Evolutionary conservation across 768 basidiomycete genomes (phyloP).

Genomic region (Phylloporus rhodoxanthus): DNA sequence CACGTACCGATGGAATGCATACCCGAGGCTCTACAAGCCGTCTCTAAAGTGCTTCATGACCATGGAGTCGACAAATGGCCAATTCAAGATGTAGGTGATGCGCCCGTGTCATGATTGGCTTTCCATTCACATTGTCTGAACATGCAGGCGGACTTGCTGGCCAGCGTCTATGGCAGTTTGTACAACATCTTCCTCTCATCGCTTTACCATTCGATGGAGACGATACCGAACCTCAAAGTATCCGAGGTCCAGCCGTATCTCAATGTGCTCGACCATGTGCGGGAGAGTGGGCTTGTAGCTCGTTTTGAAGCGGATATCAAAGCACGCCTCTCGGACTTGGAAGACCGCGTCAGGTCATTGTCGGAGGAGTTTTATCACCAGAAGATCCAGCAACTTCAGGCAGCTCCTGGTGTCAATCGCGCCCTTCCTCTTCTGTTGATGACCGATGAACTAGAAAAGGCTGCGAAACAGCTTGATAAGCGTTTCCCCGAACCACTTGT

Average conservation of each 20-base stretch:
- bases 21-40: slow-evolving; percentile 76
- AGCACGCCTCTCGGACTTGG: slow-evolving; percentile 61
- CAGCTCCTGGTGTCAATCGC: slow-evolving; percentile 70
- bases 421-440: slow-evolving; percentile 77
- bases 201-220: slow-evolving; percentile 79
- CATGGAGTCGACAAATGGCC: slow-evolving; percentile 74
- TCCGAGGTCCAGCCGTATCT: slow-evolving; percentile 63
- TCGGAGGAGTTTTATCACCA: slow-evolving; percentile 55
- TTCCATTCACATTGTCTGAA: slow-evolving; percentile 5
- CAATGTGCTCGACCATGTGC: slow-evolving; percentile 63
- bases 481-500: slow-evolving; percentile 80
- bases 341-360: slow-evolving; percentile 57
- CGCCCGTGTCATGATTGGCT: neutral
- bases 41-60: slow-evolving; percentile 66
- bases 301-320: slow-evolving; percentile 69
- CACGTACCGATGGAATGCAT: slow-evolving; percentile 94
- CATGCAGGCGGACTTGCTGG: slow-evolving; percentile 59
- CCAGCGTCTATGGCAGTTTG: slow-evolving; percentile 60
- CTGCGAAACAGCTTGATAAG: slow-evolving; percentile 77
- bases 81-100: slow-evolving; percentile 63
- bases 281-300: slow-evolving; percentile 62
- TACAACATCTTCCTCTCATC: slow-evolving; percentile 85
- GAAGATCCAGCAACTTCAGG: slow-evolving; percentile 58
- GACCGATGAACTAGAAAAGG: slow-evolving; percentile 87
- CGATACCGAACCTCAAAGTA: slow-evolving; percentile 65